These are phyloP conservation scores for Lablab purpureus DNA, from an alignment of 306 rosid species.

Conservation along the genomic window DNA sequence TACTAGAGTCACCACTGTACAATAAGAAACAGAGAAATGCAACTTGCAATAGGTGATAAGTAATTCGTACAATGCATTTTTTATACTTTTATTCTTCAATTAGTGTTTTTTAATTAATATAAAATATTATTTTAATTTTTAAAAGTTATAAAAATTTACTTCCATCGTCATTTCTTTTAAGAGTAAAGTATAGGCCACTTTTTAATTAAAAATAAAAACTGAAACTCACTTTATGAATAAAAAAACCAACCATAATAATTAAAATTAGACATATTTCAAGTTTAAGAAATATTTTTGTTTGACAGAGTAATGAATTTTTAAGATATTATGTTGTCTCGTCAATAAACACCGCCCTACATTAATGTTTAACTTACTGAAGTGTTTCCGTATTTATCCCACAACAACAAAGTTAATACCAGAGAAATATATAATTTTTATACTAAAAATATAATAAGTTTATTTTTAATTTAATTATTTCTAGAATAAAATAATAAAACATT, in stretches of 20 bases:
- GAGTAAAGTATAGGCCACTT: background rate
- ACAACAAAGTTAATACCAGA: background rate
- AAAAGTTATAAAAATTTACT: background rate
- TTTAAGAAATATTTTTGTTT: background rate
- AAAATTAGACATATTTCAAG: constrained; percentile 6
- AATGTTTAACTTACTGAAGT: constrained; percentile 7
- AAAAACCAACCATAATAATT: background rate
- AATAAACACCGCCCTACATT: constrained; percentile 6
- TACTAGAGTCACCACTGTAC: background rate
- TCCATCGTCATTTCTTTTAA: background rate
- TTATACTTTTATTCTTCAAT: background rate
- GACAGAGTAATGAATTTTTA: background rate
- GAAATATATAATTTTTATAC: background rate
- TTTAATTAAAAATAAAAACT: background rate
- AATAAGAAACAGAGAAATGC: background rate
- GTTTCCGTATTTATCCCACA: background rate
- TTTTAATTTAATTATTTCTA: background rate
- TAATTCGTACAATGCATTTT: background rate
- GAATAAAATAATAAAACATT: background rate
- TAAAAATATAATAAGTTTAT: background rate
- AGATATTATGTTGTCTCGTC: background rate
- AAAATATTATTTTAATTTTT: background rate
- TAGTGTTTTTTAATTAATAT: background rate
- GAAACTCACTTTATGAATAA: background rate
- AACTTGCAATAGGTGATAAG: background rate